Conservation (phyloP, 2,329 filamentous ascomycete species). For the Colletotrichum simmondsii region DNA sequence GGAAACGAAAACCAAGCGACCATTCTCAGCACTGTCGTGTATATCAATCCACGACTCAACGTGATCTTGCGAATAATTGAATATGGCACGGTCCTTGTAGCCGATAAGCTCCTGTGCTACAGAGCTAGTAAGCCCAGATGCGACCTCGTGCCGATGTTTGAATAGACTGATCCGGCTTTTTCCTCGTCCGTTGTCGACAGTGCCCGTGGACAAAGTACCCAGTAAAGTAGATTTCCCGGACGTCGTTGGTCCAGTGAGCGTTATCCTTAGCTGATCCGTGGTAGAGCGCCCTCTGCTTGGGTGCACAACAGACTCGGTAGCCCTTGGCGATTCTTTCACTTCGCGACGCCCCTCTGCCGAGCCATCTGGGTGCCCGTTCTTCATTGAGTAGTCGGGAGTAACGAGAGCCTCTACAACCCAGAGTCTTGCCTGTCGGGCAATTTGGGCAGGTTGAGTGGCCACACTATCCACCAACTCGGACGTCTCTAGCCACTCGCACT, state of each 20-base stretch:
- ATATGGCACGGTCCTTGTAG: conserved; percentile 71
- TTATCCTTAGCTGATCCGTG: conserved; percentile 84
- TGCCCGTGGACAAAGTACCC: conserved; percentile 88
- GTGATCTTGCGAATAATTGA: conserved; percentile 89
- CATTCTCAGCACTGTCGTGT: conserved; percentile 79
- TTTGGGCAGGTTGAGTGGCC: conserved; percentile 36
- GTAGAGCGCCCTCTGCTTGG: conserved; percentile 60
- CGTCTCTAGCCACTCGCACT: conserved; percentile 78
- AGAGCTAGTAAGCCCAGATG: conserved; percentile 91
- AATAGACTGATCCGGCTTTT: conserved; percentile 89
- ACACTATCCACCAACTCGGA: conserved; percentile 43
- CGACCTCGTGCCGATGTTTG: conserved; percentile 93
- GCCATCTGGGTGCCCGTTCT: conserved; percentile 35
- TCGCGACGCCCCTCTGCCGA: conserved; percentile 22
- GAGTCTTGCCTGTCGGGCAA: conserved; percentile 63
- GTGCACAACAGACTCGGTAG: conserved; percentile 31
- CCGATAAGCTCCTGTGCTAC: conserved; percentile 94
- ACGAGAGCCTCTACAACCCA: conserved; percentile 93
- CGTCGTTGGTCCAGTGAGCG: conserved; percentile 87
- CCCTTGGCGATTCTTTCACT: conserved; percentile 9
- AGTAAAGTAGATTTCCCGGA: conserved; percentile 93
- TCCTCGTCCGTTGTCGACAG: conserved; percentile 90
- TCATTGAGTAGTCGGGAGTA: conserved; percentile 72
- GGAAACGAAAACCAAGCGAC: conserved; percentile 85
- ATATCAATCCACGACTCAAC: conserved; percentile 96